phyloP scores from a whole-genome alignment of 495 filamentous ascomycete genomes.

The Trichoderma asperelloides region DNA sequence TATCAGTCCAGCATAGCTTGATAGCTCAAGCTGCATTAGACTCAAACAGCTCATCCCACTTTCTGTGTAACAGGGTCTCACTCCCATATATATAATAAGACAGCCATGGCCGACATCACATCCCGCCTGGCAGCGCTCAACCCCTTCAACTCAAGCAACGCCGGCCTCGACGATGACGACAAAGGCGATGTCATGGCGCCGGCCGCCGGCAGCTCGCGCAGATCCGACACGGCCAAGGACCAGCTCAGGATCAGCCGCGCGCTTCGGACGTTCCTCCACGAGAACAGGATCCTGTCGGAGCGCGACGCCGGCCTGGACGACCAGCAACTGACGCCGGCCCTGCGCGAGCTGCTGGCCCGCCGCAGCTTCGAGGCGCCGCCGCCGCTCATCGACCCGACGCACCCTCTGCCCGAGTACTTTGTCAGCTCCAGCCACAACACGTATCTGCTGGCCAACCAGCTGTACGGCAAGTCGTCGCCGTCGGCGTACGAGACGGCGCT shows the following conservation, averaged over 20 bases:
- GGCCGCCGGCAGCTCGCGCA: constrained; percentile 29
- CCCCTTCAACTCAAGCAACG: constrained; percentile 18
- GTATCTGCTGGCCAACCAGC: constrained; percentile 46
- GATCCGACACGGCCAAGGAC: constrained; percentile 27
- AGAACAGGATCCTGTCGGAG: constrained; percentile 27
- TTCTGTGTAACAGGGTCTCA: background rate
- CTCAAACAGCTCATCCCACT: background rate
- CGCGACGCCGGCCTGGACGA: constrained; percentile 25
- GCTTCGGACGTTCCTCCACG: constrained; percentile 33
- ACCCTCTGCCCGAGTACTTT: constrained; percentile 46
- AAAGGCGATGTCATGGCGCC: constrained; percentile 37
- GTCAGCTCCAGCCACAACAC: constrained; percentile 77
- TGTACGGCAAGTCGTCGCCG: constrained; percentile 38
- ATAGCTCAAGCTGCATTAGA: background rate
- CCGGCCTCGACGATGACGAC: constrained; percentile 37
- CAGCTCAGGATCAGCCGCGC: constrained; percentile 39
- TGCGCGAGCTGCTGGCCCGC: constrained; percentile 32
- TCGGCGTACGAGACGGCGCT: constrained; percentile 40
- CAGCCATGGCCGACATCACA: constrained; percentile 14
- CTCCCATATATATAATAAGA: background rate
- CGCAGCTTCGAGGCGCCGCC: constrained; percentile 37
- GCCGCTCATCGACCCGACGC: constrained; percentile 30
- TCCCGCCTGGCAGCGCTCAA: constrained; percentile 24
- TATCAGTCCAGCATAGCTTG: too few species aligned
- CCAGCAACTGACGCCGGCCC: constrained; percentile 19